Evolutionary conservation across 225 moss, liverwort and hornwort species (phyloP), one percentile per base, ranked within the genome.

Genomic region (Rhytidiadelphus loreus): DNA sequence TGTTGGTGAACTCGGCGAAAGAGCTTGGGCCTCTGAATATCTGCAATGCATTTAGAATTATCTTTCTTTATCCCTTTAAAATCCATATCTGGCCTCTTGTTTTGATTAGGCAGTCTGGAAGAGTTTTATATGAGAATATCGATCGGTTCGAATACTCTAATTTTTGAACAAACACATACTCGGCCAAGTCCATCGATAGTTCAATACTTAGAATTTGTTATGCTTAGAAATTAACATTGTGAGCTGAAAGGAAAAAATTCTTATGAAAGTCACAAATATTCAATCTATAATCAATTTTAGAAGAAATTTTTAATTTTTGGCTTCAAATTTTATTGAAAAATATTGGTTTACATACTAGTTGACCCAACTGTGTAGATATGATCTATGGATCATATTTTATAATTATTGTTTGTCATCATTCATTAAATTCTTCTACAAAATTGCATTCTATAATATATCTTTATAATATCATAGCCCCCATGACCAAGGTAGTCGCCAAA

Each of bases 281-380:
- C 35, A 35, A 35, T 62, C 64, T 64, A 64, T 20, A 65, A 6
- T 37, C 6, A 8, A 11, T 37, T 37, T 12, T 21, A 37, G 0
- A 6, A 22, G 11, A 0, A n/a, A 22, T n/a, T 21, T 37, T 66
- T 1, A 21, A 66, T 21, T n/a, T 66, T 3, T 66, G 7, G 0
- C 35, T 37, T 66, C 12, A n/a, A 66, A n/a, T 37, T n/a, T 68
- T n/a, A n/a, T 68, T 68, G 12, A 12, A n/a, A 63, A 22, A 9
- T 12, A 21, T 22, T n/a, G 21, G 22, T n/a, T 22, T 66, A 12
- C 7, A 3, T n/a, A n/a, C 2, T 68, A n/a, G 6, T n/a, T 22
- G 17, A 32, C 33, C 4, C 5, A 32, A 63, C 2, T 2, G 0
- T 3, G 17, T 63, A 0, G 5, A 33, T 17, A 65, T 20, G 5